These are phyloP conservation scores for Microascus cirrosus DNA, from an alignment of 2,329 filamentous ascomycete species.

Conservation along the genomic window DNA sequence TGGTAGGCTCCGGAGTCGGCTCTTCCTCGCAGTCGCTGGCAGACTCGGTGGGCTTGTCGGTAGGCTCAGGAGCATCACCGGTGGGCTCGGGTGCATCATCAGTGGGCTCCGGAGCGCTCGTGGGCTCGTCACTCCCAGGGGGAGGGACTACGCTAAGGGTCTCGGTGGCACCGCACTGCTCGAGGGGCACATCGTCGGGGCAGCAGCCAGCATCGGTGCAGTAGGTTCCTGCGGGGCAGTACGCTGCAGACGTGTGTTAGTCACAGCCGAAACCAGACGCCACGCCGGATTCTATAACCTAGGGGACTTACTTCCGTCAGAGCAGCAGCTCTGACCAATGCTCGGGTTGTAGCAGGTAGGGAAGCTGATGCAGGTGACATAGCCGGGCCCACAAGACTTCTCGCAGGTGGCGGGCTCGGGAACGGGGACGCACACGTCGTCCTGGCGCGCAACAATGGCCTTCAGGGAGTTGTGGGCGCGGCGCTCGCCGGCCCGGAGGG, in stretches of 20 bases:
- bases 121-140: not conserved
- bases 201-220: constrained; percentile 7
- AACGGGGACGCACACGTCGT: not conserved
- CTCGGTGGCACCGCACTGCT: constrained; percentile 2
- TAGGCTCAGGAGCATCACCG: not conserved
- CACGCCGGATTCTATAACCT: too few relatives aligned
- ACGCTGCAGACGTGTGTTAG: not conserved
- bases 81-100: too few relatives aligned
- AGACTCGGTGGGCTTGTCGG: not conserved
- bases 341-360: too few relatives aligned
- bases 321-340: too few relatives aligned
- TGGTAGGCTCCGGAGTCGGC: too few relatives aligned
- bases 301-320: too few relatives aligned
- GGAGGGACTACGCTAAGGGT: constrained; percentile 4
- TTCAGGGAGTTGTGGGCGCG: not conserved
- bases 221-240: constrained; percentile 5
- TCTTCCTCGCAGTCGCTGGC: too few relatives aligned
- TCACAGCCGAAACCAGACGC: not conserved
- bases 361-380: too few relatives aligned
- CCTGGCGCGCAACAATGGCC: not conserved
- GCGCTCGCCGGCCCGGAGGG: not conserved
- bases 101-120: too few relatives aligned
- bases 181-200: constrained; percentile 2
- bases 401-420: constrained; percentile 3
- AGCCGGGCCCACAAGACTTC: constrained; percentile 4